Percentiles rank a stretch among this genome's conserved stretches.
These are phyloP conservation scores for Leccinum holopus DNA, from an alignment of 1,284 basidiomycete genomes.

Conservation along the genomic window DNA sequence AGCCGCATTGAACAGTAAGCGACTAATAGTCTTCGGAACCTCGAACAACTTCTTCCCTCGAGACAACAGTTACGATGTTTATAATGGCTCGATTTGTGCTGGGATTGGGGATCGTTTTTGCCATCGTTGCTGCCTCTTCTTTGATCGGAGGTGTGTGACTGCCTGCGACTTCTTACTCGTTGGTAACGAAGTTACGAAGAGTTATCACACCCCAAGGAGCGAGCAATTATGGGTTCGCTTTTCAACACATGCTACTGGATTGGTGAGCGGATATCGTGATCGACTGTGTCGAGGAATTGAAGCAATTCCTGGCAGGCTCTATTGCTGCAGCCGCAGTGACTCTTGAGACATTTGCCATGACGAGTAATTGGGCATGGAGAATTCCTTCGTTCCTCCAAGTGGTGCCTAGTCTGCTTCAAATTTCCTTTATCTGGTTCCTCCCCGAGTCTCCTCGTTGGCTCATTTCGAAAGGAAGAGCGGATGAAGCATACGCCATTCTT, in stretches of 20 bases:
- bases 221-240: constrained; percentile 4
- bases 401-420: constrained; percentile 47
- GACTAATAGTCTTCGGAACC: no score
- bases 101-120: constrained; percentile 15
- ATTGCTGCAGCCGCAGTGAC: constrained; percentile 35
- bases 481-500: constrained; percentile 34
- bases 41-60: background rate
- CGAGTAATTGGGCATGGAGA: constrained; percentile 53
- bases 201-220: constrained; percentile 15
- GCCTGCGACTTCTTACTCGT: background rate
- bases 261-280: background rate
- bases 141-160: constrained; percentile 19
- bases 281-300: background rate
- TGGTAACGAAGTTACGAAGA: background rate
- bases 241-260: background rate
- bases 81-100: constrained; percentile 23
- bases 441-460: constrained; percentile 66
- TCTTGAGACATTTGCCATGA: constrained; percentile 48
- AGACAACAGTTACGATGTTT: constrained; percentile 19
- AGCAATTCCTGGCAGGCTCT: constrained; percentile 10
- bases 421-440: constrained; percentile 47
- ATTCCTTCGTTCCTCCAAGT: constrained; percentile 57
- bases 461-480: constrained; percentile 48
- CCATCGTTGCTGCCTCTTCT: constrained; percentile 17
- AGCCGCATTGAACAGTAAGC: constrained; percentile 19